phyloP scores from a whole-genome alignment of 106 monocot genomes.

The Iris macrosiphon region DNA sequence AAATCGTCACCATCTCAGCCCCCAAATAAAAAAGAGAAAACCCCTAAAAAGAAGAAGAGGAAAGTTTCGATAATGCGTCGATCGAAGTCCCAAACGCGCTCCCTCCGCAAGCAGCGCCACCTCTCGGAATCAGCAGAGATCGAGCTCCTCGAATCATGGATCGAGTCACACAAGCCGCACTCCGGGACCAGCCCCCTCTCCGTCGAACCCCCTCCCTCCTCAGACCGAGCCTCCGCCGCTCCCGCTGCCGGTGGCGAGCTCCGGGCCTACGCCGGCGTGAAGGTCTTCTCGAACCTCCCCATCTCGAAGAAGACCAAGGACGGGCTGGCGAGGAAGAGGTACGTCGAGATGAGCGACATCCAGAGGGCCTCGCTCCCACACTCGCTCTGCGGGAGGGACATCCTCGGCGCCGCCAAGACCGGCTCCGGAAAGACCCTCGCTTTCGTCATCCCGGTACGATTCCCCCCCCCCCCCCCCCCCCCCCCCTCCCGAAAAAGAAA shows the following conservation, averaged over 20 bases:
- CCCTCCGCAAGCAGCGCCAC: conserved; percentile 42
- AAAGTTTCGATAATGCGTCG: no score
- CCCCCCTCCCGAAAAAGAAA: no score
- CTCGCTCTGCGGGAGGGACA: conserved; percentile 53
- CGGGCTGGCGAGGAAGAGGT: conserved; percentile 64
- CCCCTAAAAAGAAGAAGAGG: no score
- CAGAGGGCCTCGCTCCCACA: conserved; percentile 92
- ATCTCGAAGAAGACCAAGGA: conserved; percentile 80
- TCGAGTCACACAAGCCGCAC: conserved; percentile 59
- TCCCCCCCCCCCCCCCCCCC: no score
- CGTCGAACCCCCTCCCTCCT: conserved; percentile 28
- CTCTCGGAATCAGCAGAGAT: conserved; percentile 65
- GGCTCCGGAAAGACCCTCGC: conserved; percentile 72
- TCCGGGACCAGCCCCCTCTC: conserved; percentile 71
- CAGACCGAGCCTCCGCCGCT: conserved; percentile 28
- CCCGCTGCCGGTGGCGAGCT: conserved; percentile 22
- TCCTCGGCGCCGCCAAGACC: conserved; percentile 77
- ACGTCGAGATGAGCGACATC: conserved; percentile 77
- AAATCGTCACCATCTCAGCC: no score
- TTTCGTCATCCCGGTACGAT: conserved; percentile 75
- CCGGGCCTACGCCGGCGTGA: conserved; percentile 50
- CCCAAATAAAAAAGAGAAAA: no score
- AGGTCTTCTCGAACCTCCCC: conserved; percentile 69
- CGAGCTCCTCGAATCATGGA: conserved; percentile 66
- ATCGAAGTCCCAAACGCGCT: no score